Conservation (phyloP, 371 early-diverging fungal species). For the Vittaforma corneae region DNA sequence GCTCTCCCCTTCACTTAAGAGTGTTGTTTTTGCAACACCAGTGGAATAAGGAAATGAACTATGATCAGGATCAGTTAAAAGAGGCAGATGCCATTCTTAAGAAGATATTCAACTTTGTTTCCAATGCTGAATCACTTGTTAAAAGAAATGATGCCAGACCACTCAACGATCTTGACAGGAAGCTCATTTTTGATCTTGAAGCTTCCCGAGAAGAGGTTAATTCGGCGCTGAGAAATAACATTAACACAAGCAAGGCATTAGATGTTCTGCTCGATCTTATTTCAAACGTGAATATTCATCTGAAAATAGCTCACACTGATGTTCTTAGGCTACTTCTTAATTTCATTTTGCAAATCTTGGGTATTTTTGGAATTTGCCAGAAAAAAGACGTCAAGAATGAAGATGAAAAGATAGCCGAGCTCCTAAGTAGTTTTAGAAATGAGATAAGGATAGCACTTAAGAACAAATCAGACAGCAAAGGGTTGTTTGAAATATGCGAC, state of each 20-base stretch:
- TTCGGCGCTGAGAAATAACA: conserved; percentile 75
- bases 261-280: conserved; percentile 69
- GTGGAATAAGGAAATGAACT: conserved; percentile 81
- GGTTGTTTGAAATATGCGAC: conserved; percentile 52
- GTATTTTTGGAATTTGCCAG: conserved; percentile 35
- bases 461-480: conserved; percentile 15
- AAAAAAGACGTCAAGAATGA: conserved; percentile 1
- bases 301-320: neutral
- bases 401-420: conserved; percentile 15
- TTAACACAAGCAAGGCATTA: conserved; percentile 77
- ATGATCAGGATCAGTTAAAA: conserved; percentile 67
- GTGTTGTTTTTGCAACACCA: conserved; percentile 77
- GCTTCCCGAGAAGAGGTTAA: conserved; percentile 61
- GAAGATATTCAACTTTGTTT: conserved; percentile 63
- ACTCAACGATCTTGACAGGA: conserved; percentile 12
- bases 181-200: conserved; percentile 10
- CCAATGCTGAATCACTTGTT: conserved; percentile 59
- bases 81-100: conserved; percentile 73
- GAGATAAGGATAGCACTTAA: conserved; percentile 44
- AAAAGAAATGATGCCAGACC: neutral
- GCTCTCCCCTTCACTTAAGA: conserved; percentile 76
- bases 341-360: conserved; percentile 37
- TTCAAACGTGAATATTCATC: conserved; percentile 63
- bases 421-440: conserved; percentile 49
- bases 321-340: conserved; percentile 20